phyloP scores from a whole-genome alignment of 495 filamentous ascomycete species.

The Aspergillus cristatus region DNA sequence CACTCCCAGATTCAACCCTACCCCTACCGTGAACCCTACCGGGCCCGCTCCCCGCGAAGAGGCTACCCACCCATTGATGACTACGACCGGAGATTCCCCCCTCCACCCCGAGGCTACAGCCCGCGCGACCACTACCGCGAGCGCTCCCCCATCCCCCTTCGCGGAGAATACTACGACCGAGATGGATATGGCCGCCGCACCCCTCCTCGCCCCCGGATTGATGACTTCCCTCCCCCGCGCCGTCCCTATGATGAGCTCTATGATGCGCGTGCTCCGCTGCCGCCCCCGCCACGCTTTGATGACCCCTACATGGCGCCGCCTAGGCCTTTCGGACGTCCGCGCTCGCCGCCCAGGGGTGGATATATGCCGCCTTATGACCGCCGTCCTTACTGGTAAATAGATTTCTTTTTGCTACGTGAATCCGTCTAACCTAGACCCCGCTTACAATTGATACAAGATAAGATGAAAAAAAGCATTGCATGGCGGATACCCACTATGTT shows the following conservation, averaged over 20 bases:
- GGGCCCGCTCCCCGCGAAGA: conserved; percentile 67
- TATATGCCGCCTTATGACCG: conserved; percentile 39
- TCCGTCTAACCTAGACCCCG: no score
- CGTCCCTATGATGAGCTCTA: conserved; percentile 46
- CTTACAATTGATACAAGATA: no score
- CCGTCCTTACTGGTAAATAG: conserved; percentile 36
- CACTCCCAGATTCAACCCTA: conserved; percentile 42
- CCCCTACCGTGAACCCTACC: conserved; percentile 56
- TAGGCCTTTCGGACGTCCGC: conserved; percentile 31
- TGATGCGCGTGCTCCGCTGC: conserved; percentile 29
- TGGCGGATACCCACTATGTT: conserved; percentile 20
- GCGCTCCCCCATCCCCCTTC: conserved; percentile 60
- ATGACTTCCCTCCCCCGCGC: conserved; percentile 60
- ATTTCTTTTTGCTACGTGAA: conserved; percentile 5
- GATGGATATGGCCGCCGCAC: conserved; percentile 59
- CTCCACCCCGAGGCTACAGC: conserved; percentile 70
- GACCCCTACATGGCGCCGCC: conserved; percentile 37
- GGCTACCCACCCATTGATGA: conserved; percentile 60
- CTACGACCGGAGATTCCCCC: conserved; percentile 68
- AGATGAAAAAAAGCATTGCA: conserved; percentile 2
- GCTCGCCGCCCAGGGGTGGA: conserved; percentile 33
- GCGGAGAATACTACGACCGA: conserved; percentile 77
- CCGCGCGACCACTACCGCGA: conserved; percentile 82
- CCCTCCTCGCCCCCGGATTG: conserved; percentile 62
- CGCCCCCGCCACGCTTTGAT: conserved; percentile 37